Percentiles rank a stretch among this genome's conserved stretches.
phyloP scores from a whole-genome alignment of 257 asterid species.

The Fraxinus americana region DNA sequence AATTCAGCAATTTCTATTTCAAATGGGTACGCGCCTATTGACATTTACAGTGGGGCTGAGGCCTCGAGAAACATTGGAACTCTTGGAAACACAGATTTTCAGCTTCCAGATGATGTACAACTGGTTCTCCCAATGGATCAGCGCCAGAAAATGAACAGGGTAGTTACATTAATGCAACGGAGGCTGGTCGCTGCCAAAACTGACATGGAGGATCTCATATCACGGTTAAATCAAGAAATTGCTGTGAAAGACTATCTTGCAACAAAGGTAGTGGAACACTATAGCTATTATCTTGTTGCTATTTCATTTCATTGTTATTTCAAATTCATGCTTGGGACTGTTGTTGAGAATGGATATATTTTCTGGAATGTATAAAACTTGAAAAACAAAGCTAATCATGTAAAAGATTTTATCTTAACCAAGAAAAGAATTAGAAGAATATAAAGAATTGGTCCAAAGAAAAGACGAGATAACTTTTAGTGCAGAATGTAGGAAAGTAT shows the following conservation, averaged over 20 bases:
- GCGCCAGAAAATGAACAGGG: constrained; percentile 78
- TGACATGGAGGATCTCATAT: constrained; percentile 98
- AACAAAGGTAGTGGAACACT: constrained; percentile 39
- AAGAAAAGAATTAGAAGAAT: not conserved
- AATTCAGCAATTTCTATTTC: constrained; percentile 48
- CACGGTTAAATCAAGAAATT: constrained; percentile 92
- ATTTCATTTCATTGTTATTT: constrained; percentile 14
- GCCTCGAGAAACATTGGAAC: constrained; percentile 43
- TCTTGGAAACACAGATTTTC: constrained; percentile 49
- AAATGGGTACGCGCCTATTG: constrained; percentile 49
- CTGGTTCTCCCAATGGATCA: constrained; percentile 78
- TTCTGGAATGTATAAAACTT: not conserved
- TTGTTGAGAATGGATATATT: not conserved
- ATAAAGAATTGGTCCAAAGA: not conserved
- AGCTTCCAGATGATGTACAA: constrained; percentile 64
- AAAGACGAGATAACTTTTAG: not conserved
- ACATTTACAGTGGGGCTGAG: constrained; percentile 49
- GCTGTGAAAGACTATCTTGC: constrained; percentile 91
- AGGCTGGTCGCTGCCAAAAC: constrained; percentile 79
- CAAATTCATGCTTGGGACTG: constrained; percentile 6
- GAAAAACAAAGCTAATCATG: not conserved
- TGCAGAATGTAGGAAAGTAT: not conserved
- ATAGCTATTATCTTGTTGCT: not conserved
- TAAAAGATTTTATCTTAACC: not conserved
- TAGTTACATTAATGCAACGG: constrained; percentile 71